phyloP scores from a whole-genome alignment of 2,329 filamentous ascomycete species.

The Ciborinia camelliae region DNA sequence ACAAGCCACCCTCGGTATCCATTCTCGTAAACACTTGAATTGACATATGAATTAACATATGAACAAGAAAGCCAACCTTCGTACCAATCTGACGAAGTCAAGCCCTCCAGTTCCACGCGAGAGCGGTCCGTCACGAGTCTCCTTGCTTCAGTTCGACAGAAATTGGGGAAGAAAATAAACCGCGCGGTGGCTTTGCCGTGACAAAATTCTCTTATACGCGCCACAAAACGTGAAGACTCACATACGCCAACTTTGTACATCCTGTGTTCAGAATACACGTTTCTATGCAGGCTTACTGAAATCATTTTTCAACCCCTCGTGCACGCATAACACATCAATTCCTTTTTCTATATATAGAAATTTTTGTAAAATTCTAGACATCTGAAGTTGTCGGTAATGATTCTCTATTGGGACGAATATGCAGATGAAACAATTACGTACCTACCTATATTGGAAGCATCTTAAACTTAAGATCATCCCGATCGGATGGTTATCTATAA shows the following conservation, averaged over 20 bases:
- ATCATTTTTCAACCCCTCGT: neutral
- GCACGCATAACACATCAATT: neutral
- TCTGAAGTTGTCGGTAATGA: neutral
- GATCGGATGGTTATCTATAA: neutral
- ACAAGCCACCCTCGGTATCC: slow-evolving; percentile 1
- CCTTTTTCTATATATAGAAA: neutral
- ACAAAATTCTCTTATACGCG: neutral
- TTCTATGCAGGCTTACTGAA: neutral
- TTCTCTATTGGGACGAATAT: neutral
- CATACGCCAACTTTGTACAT: neutral
- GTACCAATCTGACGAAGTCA: neutral
- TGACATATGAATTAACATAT: neutral
- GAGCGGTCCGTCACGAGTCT: neutral
- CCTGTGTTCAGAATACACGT: slow-evolving; percentile 8
- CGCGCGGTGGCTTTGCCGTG: neutral
- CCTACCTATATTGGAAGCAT: neutral
- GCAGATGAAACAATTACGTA: slow-evolving; percentile 1
- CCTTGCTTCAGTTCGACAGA: neutral
- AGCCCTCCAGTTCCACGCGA: neutral
- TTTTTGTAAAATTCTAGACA: neutral
- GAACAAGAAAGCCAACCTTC: neutral
- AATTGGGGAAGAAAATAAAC: neutral
- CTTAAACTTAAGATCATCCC: neutral
- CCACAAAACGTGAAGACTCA: slow-evolving; percentile 7
- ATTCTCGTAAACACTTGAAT: neutral